phyloP scores from a whole-genome alignment of 345 rosid species.

The Garcia nutans region DNA sequence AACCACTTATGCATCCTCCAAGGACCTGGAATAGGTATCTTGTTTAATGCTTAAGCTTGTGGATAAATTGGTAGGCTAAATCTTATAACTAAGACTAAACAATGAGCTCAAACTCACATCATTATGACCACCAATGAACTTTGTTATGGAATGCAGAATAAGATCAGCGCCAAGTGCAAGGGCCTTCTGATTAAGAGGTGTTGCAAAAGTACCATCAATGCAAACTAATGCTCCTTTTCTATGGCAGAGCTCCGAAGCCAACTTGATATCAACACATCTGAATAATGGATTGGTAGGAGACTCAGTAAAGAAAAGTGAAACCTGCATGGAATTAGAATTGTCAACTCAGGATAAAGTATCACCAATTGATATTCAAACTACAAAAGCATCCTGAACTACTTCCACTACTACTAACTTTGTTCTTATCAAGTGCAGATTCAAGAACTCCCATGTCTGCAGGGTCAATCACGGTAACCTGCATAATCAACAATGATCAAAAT shows the following conservation, averaged over 20 bases:
- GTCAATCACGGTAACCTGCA: constrained; percentile 92
- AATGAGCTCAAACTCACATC: constrained; percentile 55
- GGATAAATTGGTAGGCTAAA: neutral
- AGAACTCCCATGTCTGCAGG: constrained; percentile 85
- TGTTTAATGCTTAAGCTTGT: neutral
- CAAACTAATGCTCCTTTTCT: constrained; percentile 87
- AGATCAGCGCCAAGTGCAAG: constrained; percentile 97
- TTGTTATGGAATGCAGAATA: constrained; percentile 85
- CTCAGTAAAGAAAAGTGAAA: constrained; percentile 87
- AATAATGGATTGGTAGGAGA: constrained; percentile 97
- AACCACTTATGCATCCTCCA: constrained; percentile 93
- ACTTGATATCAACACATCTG: constrained; percentile 87
- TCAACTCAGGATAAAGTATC: constrained; percentile 13
- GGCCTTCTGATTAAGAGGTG: constrained; percentile 95
- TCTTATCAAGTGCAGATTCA: constrained; percentile 66
- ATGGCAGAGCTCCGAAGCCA: constrained; percentile 86
- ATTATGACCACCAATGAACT: constrained; percentile 92
- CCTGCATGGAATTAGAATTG: constrained; percentile 48
- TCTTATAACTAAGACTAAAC: neutral
- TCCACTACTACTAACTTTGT: constrained; percentile 53
- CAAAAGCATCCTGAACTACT: constrained; percentile 1
- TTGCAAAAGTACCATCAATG: constrained; percentile 98
- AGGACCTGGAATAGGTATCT: constrained; percentile 60
- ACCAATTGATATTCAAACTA: constrained; percentile 1
- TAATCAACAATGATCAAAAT: constrained; percentile 7